A percentile compares a stretch with the other conserved stretches of the same genome.
phyloP scores from a whole-genome alignment of 2,329 filamentous ascomycete genomes.

The Hypoxylon sp. region DNA sequence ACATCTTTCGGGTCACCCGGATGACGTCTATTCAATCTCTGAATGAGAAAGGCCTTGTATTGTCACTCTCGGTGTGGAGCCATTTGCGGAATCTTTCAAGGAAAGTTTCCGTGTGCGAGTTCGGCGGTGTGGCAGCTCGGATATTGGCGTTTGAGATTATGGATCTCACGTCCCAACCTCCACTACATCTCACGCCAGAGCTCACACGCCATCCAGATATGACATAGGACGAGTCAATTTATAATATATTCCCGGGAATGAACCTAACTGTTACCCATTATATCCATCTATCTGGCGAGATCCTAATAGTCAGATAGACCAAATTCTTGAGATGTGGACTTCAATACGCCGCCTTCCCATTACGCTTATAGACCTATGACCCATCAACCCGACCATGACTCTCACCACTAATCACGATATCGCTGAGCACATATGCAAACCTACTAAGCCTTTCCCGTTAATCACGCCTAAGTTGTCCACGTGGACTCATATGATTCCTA shows the following conservation, averaged over 20 bases:
- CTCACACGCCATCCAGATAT: no score
- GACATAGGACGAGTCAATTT: no score
- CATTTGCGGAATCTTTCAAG: not conserved
- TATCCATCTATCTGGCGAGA: not conserved
- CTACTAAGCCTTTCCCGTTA: constrained; percentile 35
- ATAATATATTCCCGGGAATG: no score
- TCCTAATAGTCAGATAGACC: constrained; percentile 27
- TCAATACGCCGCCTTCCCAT: constrained; percentile 42
- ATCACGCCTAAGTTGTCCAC: constrained; percentile 44
- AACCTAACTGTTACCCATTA: no score
- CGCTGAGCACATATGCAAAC: constrained; percentile 46
- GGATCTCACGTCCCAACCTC: not conserved
- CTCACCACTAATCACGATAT: constrained; percentile 41
- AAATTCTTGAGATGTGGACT: constrained; percentile 46
- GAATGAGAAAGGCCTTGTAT: not conserved
- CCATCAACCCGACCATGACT: constrained; percentile 40
- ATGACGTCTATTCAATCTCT: not conserved
- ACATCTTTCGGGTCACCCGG: not conserved
- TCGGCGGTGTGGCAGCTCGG: not conserved
- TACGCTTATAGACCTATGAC: constrained; percentile 46
- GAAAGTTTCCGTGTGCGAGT: not conserved
- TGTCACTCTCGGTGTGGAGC: not conserved
- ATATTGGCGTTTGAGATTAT: not conserved
- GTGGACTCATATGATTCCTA: constrained; percentile 39
- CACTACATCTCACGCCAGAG: no score